Base-by-base conservation (phyloP, 2,329 filamentous ascomycete genomes). In the Orbilia oligospora region DNA sequence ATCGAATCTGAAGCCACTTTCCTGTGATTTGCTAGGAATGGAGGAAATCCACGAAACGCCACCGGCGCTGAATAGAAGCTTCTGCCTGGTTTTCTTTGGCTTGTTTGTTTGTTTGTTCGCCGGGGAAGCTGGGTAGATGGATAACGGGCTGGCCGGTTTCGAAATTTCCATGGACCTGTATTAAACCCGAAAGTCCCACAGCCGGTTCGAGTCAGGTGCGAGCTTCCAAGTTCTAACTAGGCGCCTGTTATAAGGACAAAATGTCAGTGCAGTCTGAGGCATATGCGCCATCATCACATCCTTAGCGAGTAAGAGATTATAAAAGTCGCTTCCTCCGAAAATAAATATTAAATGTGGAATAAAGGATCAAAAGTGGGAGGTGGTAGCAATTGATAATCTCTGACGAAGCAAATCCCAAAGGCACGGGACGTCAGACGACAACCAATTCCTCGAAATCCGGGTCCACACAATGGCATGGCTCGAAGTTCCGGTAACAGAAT, bases 1-100 rank as follows among this genome's bases (percentile, higher is more conserved):
- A 66, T 72, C 58, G 49, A 63, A 63, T 72, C 36, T 33, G 8
- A 71, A 72, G 61, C 69, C 69, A 72, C 58, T 46, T 46, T 20
- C n/a, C 55, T 49, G 56, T 61, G 36, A 58, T 63, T 56, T 16
- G 27, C 38, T 41, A 9, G 41, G 33, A 38, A 16, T 22, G 16
- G 16, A 38, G 58, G 14, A 9, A 24, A 44, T 24, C 36, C 36
- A 44, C 18, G 30, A 22, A 66, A 72, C 69, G 58, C 69, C 58
- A 72, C 61, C 44, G 51, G 58, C 58, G 58, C 48, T 72, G 69
- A 65, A 51, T n/a, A 53, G 33, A 53, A 38, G 53, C 5, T 48
- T 65, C 61, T 48, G 24, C 38, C 41, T 61, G 10, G 10, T 24
- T 24, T 33, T 61, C 1, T 10, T n/a, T n/a, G n/a, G n/a, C n/a